These are phyloP conservation scores for Aspergillus nomiae DNA, from an alignment of 2,329 filamentous ascomycete species.

Conservation along the genomic window DNA sequence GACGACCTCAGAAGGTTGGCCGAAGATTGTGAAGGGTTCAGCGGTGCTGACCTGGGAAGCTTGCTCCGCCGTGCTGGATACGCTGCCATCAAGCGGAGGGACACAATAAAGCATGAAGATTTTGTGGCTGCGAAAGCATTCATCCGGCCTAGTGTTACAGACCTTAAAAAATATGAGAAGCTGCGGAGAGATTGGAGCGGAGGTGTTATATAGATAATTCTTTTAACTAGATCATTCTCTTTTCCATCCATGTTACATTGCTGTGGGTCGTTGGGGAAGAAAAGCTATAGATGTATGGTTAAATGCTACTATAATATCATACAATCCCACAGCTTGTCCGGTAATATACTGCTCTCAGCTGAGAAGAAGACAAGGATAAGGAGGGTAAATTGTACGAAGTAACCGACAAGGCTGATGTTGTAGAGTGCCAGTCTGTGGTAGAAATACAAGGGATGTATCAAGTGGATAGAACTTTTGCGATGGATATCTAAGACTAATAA, in stretches of 20 bases:
- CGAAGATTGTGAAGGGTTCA: constrained; percentile 74
- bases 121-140: constrained; percentile 44
- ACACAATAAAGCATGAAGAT: constrained; percentile 49
- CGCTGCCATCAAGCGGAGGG: constrained; percentile 54
- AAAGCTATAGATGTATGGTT: background rate
- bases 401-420: background rate
- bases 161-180: constrained; percentile 59
- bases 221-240: background rate
- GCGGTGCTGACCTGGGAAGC: constrained; percentile 65
- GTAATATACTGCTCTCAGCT: background rate
- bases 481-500: constrained; percentile 29
- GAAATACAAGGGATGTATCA: background rate
- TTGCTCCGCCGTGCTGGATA: constrained; percentile 62
- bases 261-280: background rate
- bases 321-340: background rate
- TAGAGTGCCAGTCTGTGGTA: background rate
- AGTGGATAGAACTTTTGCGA: constrained; percentile 30
- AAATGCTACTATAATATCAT: background rate
- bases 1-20: constrained; percentile 66
- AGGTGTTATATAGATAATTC: constrained; percentile 30
- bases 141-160: constrained; percentile 55
- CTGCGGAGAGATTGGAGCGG: constrained; percentile 54
- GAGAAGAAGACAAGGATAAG: background rate
- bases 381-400: background rate
- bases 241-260: background rate